A percentile compares a stretch with the other conserved stretches of the same genome.
These are phyloP conservation scores for Irpex lacteus DNA, from an alignment of 1,284 basidiomycete species.

Conservation along the genomic window DNA sequence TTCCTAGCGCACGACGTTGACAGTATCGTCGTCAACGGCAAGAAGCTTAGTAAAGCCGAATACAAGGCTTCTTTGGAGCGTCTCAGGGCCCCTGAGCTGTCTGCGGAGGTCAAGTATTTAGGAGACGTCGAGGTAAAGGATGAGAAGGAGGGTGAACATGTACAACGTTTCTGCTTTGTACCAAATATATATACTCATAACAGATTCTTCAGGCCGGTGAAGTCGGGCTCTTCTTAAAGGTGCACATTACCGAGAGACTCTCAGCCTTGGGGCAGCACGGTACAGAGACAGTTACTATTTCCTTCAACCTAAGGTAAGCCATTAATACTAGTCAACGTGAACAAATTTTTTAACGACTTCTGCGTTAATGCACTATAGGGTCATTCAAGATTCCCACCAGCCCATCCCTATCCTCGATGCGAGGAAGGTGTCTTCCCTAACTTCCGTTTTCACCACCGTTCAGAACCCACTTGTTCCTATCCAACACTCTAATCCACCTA, in stretches of 20 bases:
- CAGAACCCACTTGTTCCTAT: background rate
- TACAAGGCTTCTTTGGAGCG: constrained; percentile 24
- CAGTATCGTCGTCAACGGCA: constrained; percentile 34
- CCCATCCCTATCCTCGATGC: constrained; percentile 13
- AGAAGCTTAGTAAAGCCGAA: constrained; percentile 20
- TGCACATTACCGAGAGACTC: constrained; percentile 15
- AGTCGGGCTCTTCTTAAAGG: background rate
- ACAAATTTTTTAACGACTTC: constrained; percentile 5
- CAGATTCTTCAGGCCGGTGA: background rate
- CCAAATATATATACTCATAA: too few relatives aligned
- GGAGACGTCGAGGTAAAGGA: constrained; percentile 21
- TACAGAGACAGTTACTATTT: constrained; percentile 24
- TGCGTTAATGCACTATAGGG: background rate
- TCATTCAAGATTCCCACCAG: background rate
- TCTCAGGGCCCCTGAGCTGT: constrained; percentile 20
- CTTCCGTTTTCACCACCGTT: constrained; percentile 16
- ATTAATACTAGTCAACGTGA: constrained; percentile 9
- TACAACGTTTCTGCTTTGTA: background rate
- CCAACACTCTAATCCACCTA: background rate
- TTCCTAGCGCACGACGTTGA: constrained; percentile 29
- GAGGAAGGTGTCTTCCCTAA: constrained; percentile 21
- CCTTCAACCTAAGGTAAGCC: constrained; percentile 27
- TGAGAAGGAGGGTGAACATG: constrained; percentile 7
- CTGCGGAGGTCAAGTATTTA: constrained; percentile 21
- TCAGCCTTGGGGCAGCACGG: constrained; percentile 20